Conservation (phyloP, 2,329 filamentous ascomycete species). For the Xylariales sp. region DNA sequence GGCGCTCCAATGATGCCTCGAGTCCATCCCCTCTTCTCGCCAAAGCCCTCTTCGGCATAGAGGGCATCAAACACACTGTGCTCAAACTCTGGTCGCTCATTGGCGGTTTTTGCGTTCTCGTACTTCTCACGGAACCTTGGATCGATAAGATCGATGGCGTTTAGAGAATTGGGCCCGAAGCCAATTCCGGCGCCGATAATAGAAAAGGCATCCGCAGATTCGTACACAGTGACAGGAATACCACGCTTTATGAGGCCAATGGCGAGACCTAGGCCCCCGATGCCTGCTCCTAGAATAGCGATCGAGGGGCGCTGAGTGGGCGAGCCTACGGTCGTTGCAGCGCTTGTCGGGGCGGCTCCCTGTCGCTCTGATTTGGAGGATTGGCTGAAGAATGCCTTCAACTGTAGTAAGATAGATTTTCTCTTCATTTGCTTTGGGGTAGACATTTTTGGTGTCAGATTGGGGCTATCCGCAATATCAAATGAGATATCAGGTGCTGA, state of each 20-base stretch:
- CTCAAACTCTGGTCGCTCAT: conserved; percentile 28
- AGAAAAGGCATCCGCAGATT: conserved; percentile 16
- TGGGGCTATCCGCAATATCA: no score
- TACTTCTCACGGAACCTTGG: conserved; percentile 30
- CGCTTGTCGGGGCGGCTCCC: background rate
- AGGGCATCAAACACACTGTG: conserved; percentile 36
- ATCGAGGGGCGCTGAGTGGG: conserved; percentile 11
- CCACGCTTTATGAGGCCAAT: conserved; percentile 20
- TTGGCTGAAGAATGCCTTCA: conserved; percentile 8
- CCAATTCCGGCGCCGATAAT: conserved; percentile 26
- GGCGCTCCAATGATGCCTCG: conserved; percentile 28
- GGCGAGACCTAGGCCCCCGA: conserved; percentile 21
- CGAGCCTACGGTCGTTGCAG: conserved; percentile 1
- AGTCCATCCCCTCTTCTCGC: conserved; percentile 27
- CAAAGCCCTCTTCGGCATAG: conserved; percentile 32
- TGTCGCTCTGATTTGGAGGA: conserved; percentile 2
- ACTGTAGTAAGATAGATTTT: conserved; percentile 5
- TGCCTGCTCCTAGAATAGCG: conserved; percentile 22
- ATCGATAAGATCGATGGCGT: conserved; percentile 36
- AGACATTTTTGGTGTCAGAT: background rate
- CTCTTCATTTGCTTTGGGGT: conserved; percentile 1
- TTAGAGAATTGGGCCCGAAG: conserved; percentile 34
- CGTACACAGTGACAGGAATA: conserved; percentile 20
- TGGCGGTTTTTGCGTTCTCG: conserved; percentile 30
- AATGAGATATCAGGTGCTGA: no score